Conservation (phyloP, 495 filamentous ascomycete genomes). For the Aspergillus sclerotiicarbonarius region DNA sequence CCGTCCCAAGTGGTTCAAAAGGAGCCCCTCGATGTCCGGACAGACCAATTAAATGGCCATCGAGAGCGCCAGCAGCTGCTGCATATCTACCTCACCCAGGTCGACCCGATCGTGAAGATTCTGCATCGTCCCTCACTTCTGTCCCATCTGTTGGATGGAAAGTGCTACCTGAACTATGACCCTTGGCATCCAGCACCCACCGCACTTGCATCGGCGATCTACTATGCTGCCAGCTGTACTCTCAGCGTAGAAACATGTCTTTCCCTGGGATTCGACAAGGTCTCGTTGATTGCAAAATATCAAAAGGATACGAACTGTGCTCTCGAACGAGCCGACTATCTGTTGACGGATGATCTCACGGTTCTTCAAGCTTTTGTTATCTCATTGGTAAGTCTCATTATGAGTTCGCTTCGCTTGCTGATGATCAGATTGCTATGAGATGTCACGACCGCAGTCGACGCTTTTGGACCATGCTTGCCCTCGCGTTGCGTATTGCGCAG, state of each 20-base stretch:
- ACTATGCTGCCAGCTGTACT: not conserved
- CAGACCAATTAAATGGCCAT: not conserved
- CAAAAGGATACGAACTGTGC: not conserved
- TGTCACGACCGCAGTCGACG: not conserved
- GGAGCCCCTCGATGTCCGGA: not conserved
- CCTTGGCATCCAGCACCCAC: not conserved
- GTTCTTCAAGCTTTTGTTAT: conserved; percentile 2
- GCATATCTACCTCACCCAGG: conserved; percentile 9
- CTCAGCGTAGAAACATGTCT: not conserved
- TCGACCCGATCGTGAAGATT: conserved; percentile 1
- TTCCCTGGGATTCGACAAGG: not conserved
- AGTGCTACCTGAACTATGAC: not conserved
- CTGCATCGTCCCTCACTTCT: not conserved
- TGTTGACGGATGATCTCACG: not conserved
- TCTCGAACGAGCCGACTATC: not conserved
- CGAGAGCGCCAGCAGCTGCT: conserved; percentile 46
- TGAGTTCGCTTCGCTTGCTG: not conserved
- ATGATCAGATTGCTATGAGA: not conserved
- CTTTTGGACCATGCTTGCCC: not conserved
- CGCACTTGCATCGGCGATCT: not conserved
- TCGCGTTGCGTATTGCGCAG: conserved; percentile 1
- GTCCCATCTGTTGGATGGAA: not conserved
- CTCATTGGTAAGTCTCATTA: not conserved
- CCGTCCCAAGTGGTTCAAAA: not conserved
- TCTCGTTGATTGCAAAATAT: not conserved